Base-by-base conservation (phyloP, 1,284 basidiomycete genomes). In the Phellopilus nigrolimitatus region DNA sequence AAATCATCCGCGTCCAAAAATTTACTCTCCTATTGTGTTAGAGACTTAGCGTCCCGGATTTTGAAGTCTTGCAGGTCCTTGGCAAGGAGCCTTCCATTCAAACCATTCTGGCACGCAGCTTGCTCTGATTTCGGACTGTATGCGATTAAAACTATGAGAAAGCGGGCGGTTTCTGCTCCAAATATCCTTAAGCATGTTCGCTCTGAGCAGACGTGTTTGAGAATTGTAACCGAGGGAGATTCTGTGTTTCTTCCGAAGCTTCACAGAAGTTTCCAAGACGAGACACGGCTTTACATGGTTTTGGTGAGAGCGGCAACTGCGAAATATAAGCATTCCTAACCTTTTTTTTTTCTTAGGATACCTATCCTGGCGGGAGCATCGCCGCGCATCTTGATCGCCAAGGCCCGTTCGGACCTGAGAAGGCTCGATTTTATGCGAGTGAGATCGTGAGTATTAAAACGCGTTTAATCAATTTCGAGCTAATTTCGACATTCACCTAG, bases 201-300 rank as follows among this genome's bases (percentile, higher is more conserved):
- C 28, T 75, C 75, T 1, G 82, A 86, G 62, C 77, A 83, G 60
- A 66, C 69, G 33, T 78, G 87, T n/a, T 63, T 89, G 42, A 79
- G 77, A 57, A 75, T 79, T 62, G 64, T 79, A 38, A 67, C 66
- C 10, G 72, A 74, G 46, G 60, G 71, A 34, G 64, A 64, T n/a
- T 75, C 77, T 50, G 75, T 79, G 0, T 90, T 88, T 64, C 68
- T 86, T 45, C 72, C 79, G 3, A 71, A 70, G 52, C 68, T 89
- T 5, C 73, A 76, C 59, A 83, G 82, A 72, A 75, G 76, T 28
- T 87, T 88, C 61, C 78, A 82, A 47, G 81, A 84, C 57, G 71
- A 73, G 54, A 74, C 80, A 56, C 75, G 79, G 54, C 72, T 84
- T 31, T 84, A 80, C 57, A 64, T 81, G 12, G 71, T 80, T 9